These are phyloP conservation scores for Jamesozyma spencerorum DNA, from an alignment of 805 yeast genomes.

Conservation along the genomic window DNA sequence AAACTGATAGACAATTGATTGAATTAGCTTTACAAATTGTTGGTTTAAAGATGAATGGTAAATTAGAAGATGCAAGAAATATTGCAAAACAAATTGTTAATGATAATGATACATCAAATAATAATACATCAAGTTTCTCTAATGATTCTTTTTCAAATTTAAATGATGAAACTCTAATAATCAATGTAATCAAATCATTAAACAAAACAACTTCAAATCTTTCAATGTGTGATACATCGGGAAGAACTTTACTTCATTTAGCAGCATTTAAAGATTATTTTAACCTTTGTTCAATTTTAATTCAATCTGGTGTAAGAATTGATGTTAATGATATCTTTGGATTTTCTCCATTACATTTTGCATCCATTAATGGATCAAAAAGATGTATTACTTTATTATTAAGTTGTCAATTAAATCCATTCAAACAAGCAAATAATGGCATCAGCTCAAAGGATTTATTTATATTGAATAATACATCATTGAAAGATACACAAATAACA, in stretches of 20 bases:
- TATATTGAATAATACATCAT: conserved; percentile 26
- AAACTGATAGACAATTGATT: conserved; percentile 87
- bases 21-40: conserved; percentile 94
- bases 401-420: conserved; percentile 53
- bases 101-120: conserved; percentile 16
- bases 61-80: conserved; percentile 86
- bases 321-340: conserved; percentile 74
- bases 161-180: conserved; percentile 33
- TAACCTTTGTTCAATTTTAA: conserved; percentile 50
- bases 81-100: conserved; percentile 89
- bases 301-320: conserved; percentile 56
- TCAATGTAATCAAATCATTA: conserved; percentile 54
- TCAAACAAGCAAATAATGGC: conserved; percentile 42
- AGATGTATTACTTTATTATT: conserved; percentile 53
- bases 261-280: conserved; percentile 69
- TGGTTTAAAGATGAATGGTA: conserved; percentile 94
- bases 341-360: conserved; percentile 80
- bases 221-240: conserved; percentile 72
- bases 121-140: not conserved
- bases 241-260: conserved; percentile 82
- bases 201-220: conserved; percentile 61
- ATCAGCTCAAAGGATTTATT: conserved; percentile 29
- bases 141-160: not conserved
- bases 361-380: conserved; percentile 66
- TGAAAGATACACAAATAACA: conserved; percentile 16